Conservation (phyloP, 768 basidiomycete genomes). For the Tulasnella sp. region DNA sequence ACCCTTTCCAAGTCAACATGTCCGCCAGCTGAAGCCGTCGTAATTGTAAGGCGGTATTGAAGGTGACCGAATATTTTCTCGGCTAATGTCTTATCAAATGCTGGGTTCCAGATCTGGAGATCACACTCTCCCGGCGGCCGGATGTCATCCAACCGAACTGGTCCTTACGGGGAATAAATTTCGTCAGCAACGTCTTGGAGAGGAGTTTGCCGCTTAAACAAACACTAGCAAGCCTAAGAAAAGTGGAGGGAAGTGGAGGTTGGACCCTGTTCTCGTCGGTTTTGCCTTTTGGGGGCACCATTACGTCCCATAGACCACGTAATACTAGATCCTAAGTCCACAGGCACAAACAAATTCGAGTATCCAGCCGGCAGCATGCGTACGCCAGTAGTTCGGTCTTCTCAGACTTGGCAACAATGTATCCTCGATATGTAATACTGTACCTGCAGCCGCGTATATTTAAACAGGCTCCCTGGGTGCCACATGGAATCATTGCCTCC, state of each 20-base stretch:
- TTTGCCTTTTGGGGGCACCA: not conserved
- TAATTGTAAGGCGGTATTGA: too few relatives aligned
- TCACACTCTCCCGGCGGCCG: too few relatives aligned
- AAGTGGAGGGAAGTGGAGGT: slow-evolving; percentile 10
- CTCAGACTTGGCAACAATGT: not conserved
- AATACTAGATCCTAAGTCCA: not conserved
- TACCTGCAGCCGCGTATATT: too few relatives aligned
- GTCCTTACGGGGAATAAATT: not conserved
- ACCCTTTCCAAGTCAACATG: too few relatives aligned
- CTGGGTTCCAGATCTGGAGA: too few relatives aligned
- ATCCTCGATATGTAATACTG: not conserved
- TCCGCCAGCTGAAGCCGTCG: too few relatives aligned
- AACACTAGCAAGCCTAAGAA: not conserved
- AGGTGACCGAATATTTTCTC: too few relatives aligned
- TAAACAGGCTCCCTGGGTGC: not conserved
- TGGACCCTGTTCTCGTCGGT: not conserved
- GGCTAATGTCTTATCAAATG: too few relatives aligned
- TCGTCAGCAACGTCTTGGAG: not conserved
- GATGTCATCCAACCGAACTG: too few relatives aligned
- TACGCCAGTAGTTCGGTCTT: not conserved
- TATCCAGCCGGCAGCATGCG: not conserved
- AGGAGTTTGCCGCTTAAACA: not conserved
- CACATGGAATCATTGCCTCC: not conserved
- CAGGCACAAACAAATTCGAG: not conserved
- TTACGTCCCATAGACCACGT: not conserved